phyloP scores from a whole-genome alignment of 2,329 filamentous ascomycete species.

The Cordyceps militaris region DNA sequence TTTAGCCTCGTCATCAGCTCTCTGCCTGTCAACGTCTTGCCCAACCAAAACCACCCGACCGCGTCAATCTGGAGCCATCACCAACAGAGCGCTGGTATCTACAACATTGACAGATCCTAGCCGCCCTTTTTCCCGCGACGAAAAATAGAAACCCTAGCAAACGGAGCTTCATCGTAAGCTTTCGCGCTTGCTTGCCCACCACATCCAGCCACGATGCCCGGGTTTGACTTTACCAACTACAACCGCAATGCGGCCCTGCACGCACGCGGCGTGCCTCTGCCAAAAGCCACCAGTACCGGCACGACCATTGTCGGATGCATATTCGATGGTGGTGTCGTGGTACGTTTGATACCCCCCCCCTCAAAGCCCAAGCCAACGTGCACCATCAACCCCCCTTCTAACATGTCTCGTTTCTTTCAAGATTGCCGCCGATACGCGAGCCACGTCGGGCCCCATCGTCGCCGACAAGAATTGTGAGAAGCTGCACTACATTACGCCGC shows the following conservation, averaged over 20 bases:
- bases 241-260: conserved; percentile 97
- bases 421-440: conserved; percentile 97
- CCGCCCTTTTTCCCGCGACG: background rate
- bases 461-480: conserved; percentile 99
- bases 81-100: background rate
- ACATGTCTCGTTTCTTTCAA: conserved; percentile 26
- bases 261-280: conserved; percentile 84
- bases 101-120: background rate
- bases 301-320: conserved; percentile 98
- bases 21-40: conserved; percentile 12
- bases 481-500: conserved; percentile 95
- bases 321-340: conserved; percentile 88
- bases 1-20: conserved; percentile 48
- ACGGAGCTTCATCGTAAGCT: background rate
- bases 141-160: background rate
- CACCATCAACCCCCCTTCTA: background rate
- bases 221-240: conserved; percentile 99
- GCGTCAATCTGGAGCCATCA: background rate
- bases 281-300: conserved; percentile 96
- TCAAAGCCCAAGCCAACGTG: background rate
- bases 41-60: background rate
- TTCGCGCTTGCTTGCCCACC: background rate
- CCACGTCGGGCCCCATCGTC: conserved; percentile 94
- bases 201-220: conserved; percentile 58
- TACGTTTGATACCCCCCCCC: conserved; percentile 37